Conservation (phyloP, 2,329 filamentous ascomycete genomes). For the Colletotrichum sp. region DNA sequence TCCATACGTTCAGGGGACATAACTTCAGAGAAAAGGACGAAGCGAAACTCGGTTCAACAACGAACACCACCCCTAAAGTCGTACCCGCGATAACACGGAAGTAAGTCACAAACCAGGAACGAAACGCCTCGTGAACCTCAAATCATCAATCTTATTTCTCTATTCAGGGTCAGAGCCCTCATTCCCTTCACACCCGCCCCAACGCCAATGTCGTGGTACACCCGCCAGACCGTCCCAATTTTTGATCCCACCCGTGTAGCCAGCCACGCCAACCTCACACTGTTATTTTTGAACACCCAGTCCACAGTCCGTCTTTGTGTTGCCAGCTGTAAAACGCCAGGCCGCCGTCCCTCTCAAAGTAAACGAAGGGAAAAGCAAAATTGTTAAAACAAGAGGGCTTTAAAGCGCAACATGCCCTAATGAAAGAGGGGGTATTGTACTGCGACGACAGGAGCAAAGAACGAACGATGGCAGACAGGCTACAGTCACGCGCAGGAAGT, state of each 20-base stretch:
- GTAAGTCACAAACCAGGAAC: not conserved
- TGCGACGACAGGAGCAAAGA: not conserved
- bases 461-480: not conserved
- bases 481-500: slow-evolving; percentile 4
- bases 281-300: not conserved
- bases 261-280: not conserved
- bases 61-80: not conserved
- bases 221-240: not conserved
- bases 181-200: not conserved
- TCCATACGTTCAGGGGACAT: not conserved
- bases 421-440: not conserved
- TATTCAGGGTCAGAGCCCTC: not conserved
- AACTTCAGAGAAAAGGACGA: not conserved
- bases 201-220: not conserved
- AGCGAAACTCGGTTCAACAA: not conserved
- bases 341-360: not conserved
- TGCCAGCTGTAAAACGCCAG: not conserved
- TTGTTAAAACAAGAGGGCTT: not conserved
- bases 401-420: not conserved
- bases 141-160: not conserved
- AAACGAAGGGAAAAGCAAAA: not conserved
- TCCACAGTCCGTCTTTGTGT: not conserved
- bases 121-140: not conserved
- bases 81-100: not conserved
- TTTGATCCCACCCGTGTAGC: not conserved